Evolutionary conservation across 768 basidiomycete genomes (phyloP), one percentile per base, ranked within the genome.

Genomic region (Candolleomyces eurysporus): DNA sequence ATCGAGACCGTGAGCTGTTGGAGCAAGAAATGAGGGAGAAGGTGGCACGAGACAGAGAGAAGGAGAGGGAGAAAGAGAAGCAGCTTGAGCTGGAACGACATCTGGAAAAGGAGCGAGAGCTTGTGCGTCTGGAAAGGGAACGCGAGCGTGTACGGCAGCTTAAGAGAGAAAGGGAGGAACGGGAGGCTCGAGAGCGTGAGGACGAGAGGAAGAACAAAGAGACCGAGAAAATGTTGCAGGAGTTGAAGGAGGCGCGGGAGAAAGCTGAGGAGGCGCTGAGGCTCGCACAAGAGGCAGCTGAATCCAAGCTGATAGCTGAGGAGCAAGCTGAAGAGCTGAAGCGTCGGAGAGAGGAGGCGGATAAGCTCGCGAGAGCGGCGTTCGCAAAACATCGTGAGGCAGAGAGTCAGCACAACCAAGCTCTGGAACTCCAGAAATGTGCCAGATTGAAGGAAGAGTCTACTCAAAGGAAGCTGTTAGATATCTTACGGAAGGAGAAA

Each of bases 191-290:
- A 59, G 61, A 64, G 55, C 50, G 39, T 14, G 72, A 76, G 39
- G 66, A 62, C 40, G 68, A 69, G 16, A 45, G 53, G 61, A 65
- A 61, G 61, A 65, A 46, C 68, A 69, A 32, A 65, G 36, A 36
- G 36, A 36, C 5, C 6, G 63, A 64, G 52, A 30, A n/a, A 21
- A 13, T 56, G 52, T 48, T 60, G 46, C 62, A 62, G 36, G 66
- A 65, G n/a, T 31, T 31, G 19, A 36, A 31, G 42, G 49, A 42
- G 17, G 46, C 39, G 8, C 48, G 43, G 17, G 72, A 72, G 32
- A 68, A 73, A 5, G 36, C 36, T 1, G 36, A 36, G 36, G 36
- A 36, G 36, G 36, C 36, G 11, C 36, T 36, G 36, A 36, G 36
- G 36, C 36, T 36, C 36, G 36, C 36, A 11, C 36, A 36, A 11